Conservation (phyloP, 139 green algal species). For the Mychonastes homosphaera region DNA sequence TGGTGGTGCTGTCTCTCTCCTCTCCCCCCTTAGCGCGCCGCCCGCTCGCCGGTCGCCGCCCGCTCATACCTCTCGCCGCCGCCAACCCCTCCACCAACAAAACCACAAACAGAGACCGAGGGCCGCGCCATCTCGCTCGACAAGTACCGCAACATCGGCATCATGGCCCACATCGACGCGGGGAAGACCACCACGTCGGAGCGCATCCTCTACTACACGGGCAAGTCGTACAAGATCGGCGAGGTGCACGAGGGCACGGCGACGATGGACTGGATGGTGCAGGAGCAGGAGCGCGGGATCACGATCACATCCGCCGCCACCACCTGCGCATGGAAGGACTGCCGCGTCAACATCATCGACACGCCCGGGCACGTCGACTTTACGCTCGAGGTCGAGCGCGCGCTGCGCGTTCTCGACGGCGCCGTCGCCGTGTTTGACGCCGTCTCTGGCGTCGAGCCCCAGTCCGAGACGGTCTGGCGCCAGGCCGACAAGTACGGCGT, state of each 20-base stretch:
- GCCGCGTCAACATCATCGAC: constrained; percentile 99
- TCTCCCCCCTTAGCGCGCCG: background rate
- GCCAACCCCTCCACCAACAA: too few species aligned
- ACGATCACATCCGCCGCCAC: constrained; percentile 98
- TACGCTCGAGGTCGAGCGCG: constrained; percentile 96
- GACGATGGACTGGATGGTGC: constrained; percentile 96
- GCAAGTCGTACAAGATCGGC: constrained; percentile 98
- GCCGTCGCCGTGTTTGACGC: constrained; percentile 92
- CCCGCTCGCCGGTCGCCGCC: background rate
- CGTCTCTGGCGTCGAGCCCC: constrained; percentile 95
- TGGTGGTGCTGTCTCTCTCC: too few species aligned
- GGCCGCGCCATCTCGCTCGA: constrained; percentile 50
- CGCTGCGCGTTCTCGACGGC: constrained; percentile 95
- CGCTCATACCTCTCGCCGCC: background rate
- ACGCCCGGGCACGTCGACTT: constrained; percentile 97
- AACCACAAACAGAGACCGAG: background rate
- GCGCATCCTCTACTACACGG: constrained; percentile 98
- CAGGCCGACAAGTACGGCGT: constrained; percentile 97
- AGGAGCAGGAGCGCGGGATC: constrained; percentile 95
- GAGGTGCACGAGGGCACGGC: constrained; percentile 97
- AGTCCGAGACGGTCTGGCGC: constrained; percentile 96
- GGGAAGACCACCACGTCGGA: constrained; percentile 98
- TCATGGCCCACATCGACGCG: constrained; percentile 97
- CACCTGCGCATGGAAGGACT: constrained; percentile 90
- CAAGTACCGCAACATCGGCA: constrained; percentile 98